Evolutionary conservation across 140 eudicot genomes (phyloP).

Genomic region (Bidens hawaiensis): DNA sequence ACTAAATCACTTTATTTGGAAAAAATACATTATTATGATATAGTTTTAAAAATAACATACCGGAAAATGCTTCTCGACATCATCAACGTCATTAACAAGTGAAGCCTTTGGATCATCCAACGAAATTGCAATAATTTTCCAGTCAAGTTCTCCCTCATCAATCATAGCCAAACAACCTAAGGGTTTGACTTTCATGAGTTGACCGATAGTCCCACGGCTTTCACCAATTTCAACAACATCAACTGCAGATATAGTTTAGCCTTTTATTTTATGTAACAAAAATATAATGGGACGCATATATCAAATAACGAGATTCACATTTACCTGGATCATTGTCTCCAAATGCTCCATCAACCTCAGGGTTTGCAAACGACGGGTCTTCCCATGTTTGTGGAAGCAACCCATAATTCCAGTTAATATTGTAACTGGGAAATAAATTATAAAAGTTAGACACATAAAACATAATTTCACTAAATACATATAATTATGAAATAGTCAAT

Average conservation of each 20-base stretch:
- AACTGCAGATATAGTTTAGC: slow-evolving; percentile 54
- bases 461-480: neutral
- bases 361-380: slow-evolving; percentile 79
- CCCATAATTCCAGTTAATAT: slow-evolving; percentile 96
- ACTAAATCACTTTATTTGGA: neutral
- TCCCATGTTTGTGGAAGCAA: slow-evolving; percentile 99
- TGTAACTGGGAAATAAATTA: slow-evolving; percentile 71
- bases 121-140: slow-evolving; percentile 95
- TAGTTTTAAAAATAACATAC: slow-evolving; percentile 47
- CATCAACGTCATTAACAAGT: slow-evolving; percentile 89
- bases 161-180: slow-evolving; percentile 94
- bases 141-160: slow-evolving; percentile 98
- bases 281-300: neutral
- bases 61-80: slow-evolving; percentile 98
- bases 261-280: no score
- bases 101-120: slow-evolving; percentile 97
- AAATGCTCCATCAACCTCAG: slow-evolving; percentile 95
- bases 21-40: neutral
- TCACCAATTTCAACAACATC: slow-evolving; percentile 99
- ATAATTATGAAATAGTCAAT: neutral
- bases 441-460: neutral
- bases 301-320: neutral
- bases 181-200: slow-evolving; percentile 89
- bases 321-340: slow-evolving; percentile 99
- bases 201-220: slow-evolving; percentile 60